phyloP scores from a whole-genome alignment of 192 early-diverging fungal species.

The Backusella liffmaniae region DNA sequence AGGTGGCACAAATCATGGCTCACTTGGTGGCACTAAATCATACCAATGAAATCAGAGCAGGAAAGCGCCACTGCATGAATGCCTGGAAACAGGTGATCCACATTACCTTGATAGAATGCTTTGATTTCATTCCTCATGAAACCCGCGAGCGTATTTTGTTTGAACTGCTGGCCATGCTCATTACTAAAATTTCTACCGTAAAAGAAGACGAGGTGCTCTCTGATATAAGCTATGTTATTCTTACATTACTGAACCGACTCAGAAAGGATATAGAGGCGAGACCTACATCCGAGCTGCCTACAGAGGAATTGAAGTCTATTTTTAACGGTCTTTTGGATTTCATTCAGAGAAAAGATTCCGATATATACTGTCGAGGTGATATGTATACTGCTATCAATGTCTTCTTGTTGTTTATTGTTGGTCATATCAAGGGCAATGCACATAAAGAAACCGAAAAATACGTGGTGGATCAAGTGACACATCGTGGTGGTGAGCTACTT shows the following conservation, averaged over 20 bases:
- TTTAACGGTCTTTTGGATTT: conserved; percentile 11
- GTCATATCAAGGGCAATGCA: background rate
- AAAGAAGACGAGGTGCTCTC: conserved; percentile 50
- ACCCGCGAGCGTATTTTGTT: conserved; percentile 56
- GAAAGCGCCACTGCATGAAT: conserved; percentile 66
- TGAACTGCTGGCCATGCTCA: conserved; percentile 67
- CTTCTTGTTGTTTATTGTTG: conserved; percentile 58
- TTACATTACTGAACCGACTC: conserved; percentile 56
- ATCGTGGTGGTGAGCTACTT: conserved; percentile 57
- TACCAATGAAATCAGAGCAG: conserved; percentile 61
- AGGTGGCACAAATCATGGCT: conserved; percentile 59
- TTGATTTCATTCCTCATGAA: conserved; percentile 60
- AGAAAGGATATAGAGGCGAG: conserved; percentile 40
- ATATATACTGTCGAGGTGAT: conserved; percentile 60
- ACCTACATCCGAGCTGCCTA: conserved; percentile 16
- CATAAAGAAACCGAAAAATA: conserved; percentile 33
- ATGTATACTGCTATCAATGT: conserved; percentile 73
- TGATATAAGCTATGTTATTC: conserved; percentile 52
- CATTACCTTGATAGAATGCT: conserved; percentile 62
- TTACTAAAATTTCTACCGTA: conserved; percentile 45
- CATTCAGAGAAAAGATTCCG: background rate
- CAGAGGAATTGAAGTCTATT: background rate
- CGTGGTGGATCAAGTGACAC: conserved; percentile 49
- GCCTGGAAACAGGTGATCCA: conserved; percentile 85
- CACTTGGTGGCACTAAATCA: conserved; percentile 69